These are phyloP conservation scores for Nakazawaea pomicola DNA, from an alignment of 805 yeast genomes.

Conservation along the genomic window DNA sequence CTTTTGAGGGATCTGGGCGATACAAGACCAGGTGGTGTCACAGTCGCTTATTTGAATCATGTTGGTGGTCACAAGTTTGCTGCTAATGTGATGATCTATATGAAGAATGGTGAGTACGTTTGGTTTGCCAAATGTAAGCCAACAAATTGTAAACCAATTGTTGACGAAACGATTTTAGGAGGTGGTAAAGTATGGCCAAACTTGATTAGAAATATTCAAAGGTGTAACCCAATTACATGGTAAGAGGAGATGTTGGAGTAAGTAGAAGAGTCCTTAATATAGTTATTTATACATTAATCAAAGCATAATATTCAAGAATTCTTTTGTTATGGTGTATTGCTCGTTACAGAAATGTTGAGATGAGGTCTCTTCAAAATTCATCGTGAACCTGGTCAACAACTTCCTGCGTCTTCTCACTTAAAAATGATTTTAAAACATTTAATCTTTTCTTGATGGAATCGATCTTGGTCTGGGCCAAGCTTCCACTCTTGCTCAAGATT, in stretches of 20 bases:
- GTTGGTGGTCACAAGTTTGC: constrained; percentile 96
- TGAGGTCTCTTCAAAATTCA: constrained; percentile 23
- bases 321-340: constrained; percentile 15
- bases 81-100: constrained; percentile 79
- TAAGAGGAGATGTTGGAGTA: too few species aligned
- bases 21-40: constrained; percentile 67
- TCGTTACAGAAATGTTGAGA: too few species aligned
- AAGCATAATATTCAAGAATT: constrained; percentile 10
- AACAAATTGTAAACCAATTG: constrained; percentile 62
- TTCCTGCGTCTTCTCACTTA: constrained; percentile 6
- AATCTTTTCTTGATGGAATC: constrained; percentile 49
- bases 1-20: constrained; percentile 76
- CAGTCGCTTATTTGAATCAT: constrained; percentile 71
- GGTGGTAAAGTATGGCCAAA: constrained; percentile 71
- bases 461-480: constrained; percentile 33
- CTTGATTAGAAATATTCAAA: constrained; percentile 55
- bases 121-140: constrained; percentile 91
- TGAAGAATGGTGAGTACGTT: constrained; percentile 66
- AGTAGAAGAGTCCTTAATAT: too few species aligned
- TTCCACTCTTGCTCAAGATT: constrained; percentile 31
- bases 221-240: constrained; percentile 51
- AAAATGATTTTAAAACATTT: constrained; percentile 40
- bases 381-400: constrained; percentile 12
- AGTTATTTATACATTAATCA: not conserved
- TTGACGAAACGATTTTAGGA: constrained; percentile 68